These are phyloP conservation scores for Tulasnella sp. DNA, from an alignment of 768 basidiomycete species.

Conservation along the genomic window DNA sequence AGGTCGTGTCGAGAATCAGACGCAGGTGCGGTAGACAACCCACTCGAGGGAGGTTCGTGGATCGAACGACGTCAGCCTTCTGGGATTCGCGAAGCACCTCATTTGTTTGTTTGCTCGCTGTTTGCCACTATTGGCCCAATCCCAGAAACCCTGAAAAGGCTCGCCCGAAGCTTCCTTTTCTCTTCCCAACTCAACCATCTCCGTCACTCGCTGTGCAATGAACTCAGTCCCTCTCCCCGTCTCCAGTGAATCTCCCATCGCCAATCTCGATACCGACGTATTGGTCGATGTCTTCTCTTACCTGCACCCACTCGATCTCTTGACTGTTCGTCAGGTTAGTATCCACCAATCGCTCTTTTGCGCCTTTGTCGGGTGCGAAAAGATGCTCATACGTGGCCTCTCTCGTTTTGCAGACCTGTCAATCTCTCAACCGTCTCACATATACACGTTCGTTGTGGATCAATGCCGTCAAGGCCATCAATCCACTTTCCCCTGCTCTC, in stretches of 20 bases:
- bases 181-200: neutral
- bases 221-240: neutral
- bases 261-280: conserved; percentile 1
- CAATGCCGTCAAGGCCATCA: neutral
- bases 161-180: neutral
- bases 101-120: neutral
- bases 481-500: neutral
- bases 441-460: neutral
- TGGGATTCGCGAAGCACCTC: neutral
- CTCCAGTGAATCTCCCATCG: neutral
- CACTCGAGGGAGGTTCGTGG: neutral
- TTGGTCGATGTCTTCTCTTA: neutral
- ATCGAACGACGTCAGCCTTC: neutral
- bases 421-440: neutral
- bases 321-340: neutral
- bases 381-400: neutral
- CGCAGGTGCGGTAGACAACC: neutral
- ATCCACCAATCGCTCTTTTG: neutral
- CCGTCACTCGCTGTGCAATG: neutral
- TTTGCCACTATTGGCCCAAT: neutral
- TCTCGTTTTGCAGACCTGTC: neutral
- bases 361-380: neutral
- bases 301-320: neutral
- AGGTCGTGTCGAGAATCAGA: neutral
- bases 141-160: neutral